These are phyloP conservation scores for Syzygium jambos DNA, from an alignment of 345 rosid species.

Conservation along the genomic window DNA sequence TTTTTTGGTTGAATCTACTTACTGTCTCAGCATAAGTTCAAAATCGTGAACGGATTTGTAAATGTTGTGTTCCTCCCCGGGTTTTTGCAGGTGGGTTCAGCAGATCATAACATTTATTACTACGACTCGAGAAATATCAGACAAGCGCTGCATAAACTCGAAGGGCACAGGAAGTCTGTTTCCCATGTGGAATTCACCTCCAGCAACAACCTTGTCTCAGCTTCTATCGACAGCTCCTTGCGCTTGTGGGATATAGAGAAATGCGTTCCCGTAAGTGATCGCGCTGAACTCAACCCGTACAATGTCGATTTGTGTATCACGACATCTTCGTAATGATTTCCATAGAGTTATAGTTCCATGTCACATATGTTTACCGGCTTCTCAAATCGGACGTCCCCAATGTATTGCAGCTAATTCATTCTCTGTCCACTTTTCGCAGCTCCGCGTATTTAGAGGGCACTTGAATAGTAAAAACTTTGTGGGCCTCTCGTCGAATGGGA, in stretches of 20 bases:
- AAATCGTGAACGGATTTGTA: background rate
- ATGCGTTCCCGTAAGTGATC: slow-evolving; percentile 34
- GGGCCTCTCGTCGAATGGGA: slow-evolving; percentile 44
- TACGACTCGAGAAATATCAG: slow-evolving; percentile 47
- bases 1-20: background rate
- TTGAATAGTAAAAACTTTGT: slow-evolving; percentile 53
- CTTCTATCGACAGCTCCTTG: slow-evolving; percentile 46
- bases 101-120: slow-evolving; percentile 53
- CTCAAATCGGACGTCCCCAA: background rate
- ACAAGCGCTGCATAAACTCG: slow-evolving; percentile 42
- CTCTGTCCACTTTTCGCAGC: slow-evolving; percentile 8
- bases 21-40: background rate
- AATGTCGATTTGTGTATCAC: background rate
- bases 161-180: slow-evolving; percentile 56
- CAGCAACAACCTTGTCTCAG: slow-evolving; percentile 52
- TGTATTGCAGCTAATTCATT: background rate
- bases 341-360: background rate
- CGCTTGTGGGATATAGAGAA: slow-evolving; percentile 59
- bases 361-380: background rate
- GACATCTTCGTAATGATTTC: background rate
- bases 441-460: slow-evolving; percentile 50
- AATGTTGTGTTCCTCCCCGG: background rate
- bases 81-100: slow-evolving; percentile 51
- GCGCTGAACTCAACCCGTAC: background rate
- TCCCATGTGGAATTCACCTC: slow-evolving; percentile 65